Conservation (phyloP, 139 green algal genomes). For the Coelastrella sp. region DNA sequence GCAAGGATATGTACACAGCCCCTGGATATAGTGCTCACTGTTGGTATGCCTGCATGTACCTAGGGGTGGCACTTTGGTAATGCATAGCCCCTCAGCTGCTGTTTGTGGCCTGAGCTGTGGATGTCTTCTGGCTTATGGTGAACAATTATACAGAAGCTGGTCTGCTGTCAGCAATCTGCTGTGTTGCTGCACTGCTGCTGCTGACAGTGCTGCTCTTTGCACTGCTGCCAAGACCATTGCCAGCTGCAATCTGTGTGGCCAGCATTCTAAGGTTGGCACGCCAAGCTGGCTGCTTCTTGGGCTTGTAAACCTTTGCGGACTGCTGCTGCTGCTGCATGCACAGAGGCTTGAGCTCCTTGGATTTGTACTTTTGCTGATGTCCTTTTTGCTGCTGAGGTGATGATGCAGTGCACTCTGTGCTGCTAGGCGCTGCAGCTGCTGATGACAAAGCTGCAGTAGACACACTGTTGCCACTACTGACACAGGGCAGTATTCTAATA, state of each 20-base stretch:
- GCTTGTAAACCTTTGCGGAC: not conserved
- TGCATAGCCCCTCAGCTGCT: too few relatives aligned
- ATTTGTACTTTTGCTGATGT: not conserved
- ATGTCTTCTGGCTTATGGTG: too few relatives aligned
- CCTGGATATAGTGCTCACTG: not conserved
- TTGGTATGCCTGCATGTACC: not conserved
- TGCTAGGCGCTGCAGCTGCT: not conserved
- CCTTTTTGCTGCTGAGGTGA: not conserved
- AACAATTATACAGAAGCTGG: too few relatives aligned
- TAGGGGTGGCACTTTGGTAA: not conserved
- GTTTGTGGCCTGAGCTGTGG: too few relatives aligned
- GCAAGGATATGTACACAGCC: not conserved
- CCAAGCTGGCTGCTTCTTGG: not conserved
- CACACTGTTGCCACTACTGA: not conserved
- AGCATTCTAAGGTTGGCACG: not conserved
- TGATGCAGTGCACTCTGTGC: not conserved
- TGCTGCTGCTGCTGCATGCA: slow-evolving; percentile 18
- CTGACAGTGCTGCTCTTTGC: not conserved
- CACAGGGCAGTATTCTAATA: not conserved
- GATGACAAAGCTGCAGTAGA: not conserved
- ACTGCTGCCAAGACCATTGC: not conserved
- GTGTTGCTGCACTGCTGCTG: not conserved
- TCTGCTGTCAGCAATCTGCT: not conserved
- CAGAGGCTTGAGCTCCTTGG: not conserved
- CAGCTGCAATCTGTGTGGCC: not conserved